A percentile compares a stretch with the other conserved stretches of the same genome.
Conservation (phyloP, 352 stramenopile species). For the Phytophthora crassamura region DNA sequence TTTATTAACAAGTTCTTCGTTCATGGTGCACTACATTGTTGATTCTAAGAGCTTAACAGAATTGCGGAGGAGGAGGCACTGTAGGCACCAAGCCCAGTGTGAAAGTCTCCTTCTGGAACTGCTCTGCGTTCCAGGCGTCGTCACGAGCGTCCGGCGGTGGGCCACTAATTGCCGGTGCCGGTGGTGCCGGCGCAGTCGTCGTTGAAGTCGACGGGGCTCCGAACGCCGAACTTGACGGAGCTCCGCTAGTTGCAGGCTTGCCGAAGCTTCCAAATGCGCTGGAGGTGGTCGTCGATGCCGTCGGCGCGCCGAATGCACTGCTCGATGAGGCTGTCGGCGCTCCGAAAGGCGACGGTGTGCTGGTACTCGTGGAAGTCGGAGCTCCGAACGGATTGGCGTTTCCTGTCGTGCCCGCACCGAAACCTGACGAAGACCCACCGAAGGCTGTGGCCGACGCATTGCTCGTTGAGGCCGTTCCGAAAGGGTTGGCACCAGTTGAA, state of each 20-base stretch:
- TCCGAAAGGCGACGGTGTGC: slow-evolving; percentile 28
- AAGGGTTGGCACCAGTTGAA: slow-evolving; percentile 27
- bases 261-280: slow-evolving; percentile 25
- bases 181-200: slow-evolving; percentile 14
- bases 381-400: slow-evolving; percentile 28
- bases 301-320: slow-evolving; percentile 44
- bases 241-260: slow-evolving; percentile 12
- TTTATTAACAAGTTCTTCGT: slow-evolving; percentile 28
- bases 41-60: slow-evolving; percentile 39
- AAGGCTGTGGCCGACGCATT: slow-evolving; percentile 20
- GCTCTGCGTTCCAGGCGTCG: slow-evolving; percentile 67
- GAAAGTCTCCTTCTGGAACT: slow-evolving; percentile 65
- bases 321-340: slow-evolving; percentile 23
- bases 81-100: slow-evolving; percentile 68
- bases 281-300: slow-evolving; percentile 7
- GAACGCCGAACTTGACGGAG: slow-evolving; percentile 23
- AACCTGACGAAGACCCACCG: slow-evolving; percentile 22
- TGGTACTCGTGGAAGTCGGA: slow-evolving; percentile 16
- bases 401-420: slow-evolving; percentile 19
- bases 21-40: slow-evolving; percentile 1
- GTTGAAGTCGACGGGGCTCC: slow-evolving; percentile 10
- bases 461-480: slow-evolving; percentile 14
- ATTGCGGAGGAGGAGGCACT: slow-evolving; percentile 56
- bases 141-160: slow-evolving; percentile 47
- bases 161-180: slow-evolving; percentile 16